Base-by-base conservation (phyloP, 805 yeast genomes). In the Saccharomycopsis oosterbeekiorum region DNA sequence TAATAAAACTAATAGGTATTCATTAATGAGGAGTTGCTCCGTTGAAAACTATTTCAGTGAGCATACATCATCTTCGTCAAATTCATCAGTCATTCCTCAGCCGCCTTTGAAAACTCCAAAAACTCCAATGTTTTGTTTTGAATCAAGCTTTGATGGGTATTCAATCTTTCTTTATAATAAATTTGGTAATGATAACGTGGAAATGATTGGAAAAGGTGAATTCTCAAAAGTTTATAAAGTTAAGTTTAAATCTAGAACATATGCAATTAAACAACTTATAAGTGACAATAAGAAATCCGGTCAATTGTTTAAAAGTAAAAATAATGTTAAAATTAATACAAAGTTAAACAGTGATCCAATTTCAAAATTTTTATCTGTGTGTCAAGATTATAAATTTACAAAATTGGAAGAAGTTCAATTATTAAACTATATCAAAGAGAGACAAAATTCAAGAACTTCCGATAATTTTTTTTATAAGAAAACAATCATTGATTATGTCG, bases 201-300 rank as follows among this genome's bases (percentile, higher is more conserved):
- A 79, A 54, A 74, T 85, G 55, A 75, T 93, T 24, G 97, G 97
- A 1, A 76, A 81, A 41, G 98, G 99, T 26, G 96, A 90, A 71
- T 94, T 94, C 69, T 90, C 97, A 1, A 77, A 83, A 24, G 99
- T 96, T 17, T 94, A 84, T 72, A 88, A 88, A 64, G 93, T 93
- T 53, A 78, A 83, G 15, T 87, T 84, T 68, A 84, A 84, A 63
- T 77, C 79, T 59, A 70, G 68, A 60, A 70, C 82, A 68, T 90
- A 84, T 71, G 98, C 98, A 0, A 94, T 94, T 59, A 94, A 94
- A 73, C 62, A 60, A 43, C 47, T 57, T n/a, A 50, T 53, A 24
- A 24, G 21, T 17, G 56, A 56, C 36, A 55, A 29, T 29, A 29
- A 41, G 40, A 26, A 47, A 51, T 42, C 34, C 11, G 40, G 39